Evolutionary conservation across 1,139 yeast species (phyloP).

Genomic region (Taiozyma sp.): DNA sequence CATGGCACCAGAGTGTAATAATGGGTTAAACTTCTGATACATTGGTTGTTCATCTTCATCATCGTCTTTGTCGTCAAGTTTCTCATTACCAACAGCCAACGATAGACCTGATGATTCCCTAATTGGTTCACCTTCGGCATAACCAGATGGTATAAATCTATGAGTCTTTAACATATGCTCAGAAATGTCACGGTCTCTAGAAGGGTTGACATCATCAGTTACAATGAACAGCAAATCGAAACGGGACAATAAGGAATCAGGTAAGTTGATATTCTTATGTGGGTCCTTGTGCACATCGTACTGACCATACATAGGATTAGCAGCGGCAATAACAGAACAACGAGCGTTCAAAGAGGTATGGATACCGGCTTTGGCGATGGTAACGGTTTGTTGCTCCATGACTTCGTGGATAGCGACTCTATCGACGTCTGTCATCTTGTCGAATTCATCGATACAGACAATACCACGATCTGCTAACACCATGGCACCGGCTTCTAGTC

Average conservation of each 20-base stretch:
- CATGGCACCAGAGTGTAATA: constrained; percentile 75
- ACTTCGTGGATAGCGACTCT: constrained; percentile 99
- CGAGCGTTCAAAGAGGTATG: constrained; percentile 96
- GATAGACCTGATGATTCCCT: constrained; percentile 70
- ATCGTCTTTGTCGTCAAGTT: constrained; percentile 24
- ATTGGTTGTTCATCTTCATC: constrained; percentile 39
- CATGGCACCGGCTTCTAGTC: constrained; percentile 99
- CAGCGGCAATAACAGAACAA: constrained; percentile 97
- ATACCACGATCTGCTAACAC: constrained; percentile 96
- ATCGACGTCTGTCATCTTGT: constrained; percentile 95
- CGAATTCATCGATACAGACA: constrained; percentile 98
- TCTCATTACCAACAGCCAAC: constrained; percentile 74
- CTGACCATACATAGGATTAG: constrained; percentile 96
- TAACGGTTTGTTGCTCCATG: constrained; percentile 99
- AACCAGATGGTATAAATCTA: constrained; percentile 83
- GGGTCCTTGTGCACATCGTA: constrained; percentile 96
- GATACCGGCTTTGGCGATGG: constrained; percentile 98
- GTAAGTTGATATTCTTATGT: constrained; percentile 92
- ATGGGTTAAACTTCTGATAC: constrained; percentile 78
- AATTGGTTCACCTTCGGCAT: constrained; percentile 91
- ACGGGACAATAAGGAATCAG: constrained; percentile 95
- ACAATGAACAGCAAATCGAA: constrained; percentile 93
- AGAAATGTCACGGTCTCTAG: constrained; percentile 79
- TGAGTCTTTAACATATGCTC: constrained; percentile 97
- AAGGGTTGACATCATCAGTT: constrained; percentile 89